These are phyloP conservation scores for Penicillium atrosanguineum DNA, from an alignment of 495 filamentous ascomycete species.

Conservation along the genomic window DNA sequence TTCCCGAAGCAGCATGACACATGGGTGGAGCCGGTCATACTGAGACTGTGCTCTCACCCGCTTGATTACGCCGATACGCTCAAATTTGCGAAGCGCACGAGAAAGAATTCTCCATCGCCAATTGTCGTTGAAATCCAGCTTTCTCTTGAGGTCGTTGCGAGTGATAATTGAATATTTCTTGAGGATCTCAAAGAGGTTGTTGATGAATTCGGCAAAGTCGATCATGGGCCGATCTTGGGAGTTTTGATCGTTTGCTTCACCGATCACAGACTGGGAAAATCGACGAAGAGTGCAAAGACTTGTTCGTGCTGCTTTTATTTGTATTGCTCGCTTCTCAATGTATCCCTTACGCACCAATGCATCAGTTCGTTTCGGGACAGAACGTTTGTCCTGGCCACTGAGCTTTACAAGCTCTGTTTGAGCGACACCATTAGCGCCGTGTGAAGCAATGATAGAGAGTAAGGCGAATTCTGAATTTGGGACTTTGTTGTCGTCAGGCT, in stretches of 20 bases:
- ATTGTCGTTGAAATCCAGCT: conserved; percentile 55
- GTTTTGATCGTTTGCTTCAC: conserved; percentile 10
- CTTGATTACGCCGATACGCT: conserved; percentile 64
- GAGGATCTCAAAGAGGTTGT: conserved; percentile 47
- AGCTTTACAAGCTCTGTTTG: conserved; percentile 74
- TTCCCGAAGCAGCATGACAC: conserved; percentile 73
- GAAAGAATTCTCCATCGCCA: conserved; percentile 68
- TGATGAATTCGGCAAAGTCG: conserved; percentile 44
- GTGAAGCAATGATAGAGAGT: conserved; percentile 77
- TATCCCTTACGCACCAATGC: conserved; percentile 73
- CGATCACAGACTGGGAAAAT: conserved; percentile 41
- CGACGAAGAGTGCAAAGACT: conserved; percentile 63
- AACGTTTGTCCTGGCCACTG: conserved; percentile 86
- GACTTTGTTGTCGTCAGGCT: conserved; percentile 66
- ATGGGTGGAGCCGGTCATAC: conserved; percentile 47
- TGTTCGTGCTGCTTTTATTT: conserved; percentile 62
- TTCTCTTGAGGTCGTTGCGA: conserved; percentile 60
- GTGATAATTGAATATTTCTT: conserved; percentile 46
- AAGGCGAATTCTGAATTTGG: conserved; percentile 67
- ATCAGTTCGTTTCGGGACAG: conserved; percentile 79
- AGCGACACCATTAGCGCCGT: conserved; percentile 65
- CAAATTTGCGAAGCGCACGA: conserved; percentile 66
- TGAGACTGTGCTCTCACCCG: conserved; percentile 63
- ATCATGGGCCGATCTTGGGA: conserved; percentile 24
- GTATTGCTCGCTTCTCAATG: conserved; percentile 73